phyloP scores from a whole-genome alignment of 192 early-diverging fungal genomes.

The Phycomyces nitens region DNA sequence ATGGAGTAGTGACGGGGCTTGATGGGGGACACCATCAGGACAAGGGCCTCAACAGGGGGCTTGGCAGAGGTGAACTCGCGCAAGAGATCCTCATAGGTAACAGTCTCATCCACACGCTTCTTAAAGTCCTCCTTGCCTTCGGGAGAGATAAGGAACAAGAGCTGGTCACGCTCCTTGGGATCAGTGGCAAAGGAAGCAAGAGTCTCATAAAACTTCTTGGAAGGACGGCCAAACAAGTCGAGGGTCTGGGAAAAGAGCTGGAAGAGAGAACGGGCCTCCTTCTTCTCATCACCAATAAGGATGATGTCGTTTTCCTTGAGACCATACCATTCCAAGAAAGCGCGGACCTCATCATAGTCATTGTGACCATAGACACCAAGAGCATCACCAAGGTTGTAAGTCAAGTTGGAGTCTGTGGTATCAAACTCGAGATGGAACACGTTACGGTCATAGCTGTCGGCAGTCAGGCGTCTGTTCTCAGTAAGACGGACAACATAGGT shows the following conservation, averaged over 20 bases:
- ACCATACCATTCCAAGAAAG: conserved; percentile 75
- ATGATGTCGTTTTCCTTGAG: conserved; percentile 66
- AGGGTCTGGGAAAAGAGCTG: conserved; percentile 80
- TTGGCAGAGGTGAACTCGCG: conserved; percentile 81
- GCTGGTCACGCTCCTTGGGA: conserved; percentile 59
- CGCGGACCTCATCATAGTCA: conserved; percentile 63
- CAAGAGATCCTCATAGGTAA: conserved; percentile 85
- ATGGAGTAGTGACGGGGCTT: conserved; percentile 99
- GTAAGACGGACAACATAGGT: conserved; percentile 62
- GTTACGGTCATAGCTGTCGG: conserved; percentile 86
- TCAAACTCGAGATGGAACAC: conserved; percentile 98
- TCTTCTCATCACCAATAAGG: conserved; percentile 46
- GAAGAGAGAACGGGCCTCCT: conserved; percentile 70
- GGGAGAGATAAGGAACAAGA: conserved; percentile 60
- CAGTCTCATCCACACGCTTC: conserved; percentile 74
- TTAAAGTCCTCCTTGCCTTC: conserved; percentile 80
- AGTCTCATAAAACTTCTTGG: conserved; percentile 88
- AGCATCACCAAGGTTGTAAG: conserved; percentile 92
- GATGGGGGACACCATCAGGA: conserved; percentile 75
- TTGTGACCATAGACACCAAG: conserved; percentile 92
- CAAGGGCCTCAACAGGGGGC: conserved; percentile 67
- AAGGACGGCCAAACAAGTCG: conserved; percentile 92
- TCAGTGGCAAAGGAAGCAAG: conserved; percentile 72
- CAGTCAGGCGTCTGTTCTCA: conserved; percentile 84
- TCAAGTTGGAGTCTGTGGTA: conserved; percentile 69